Conservation (phyloP, 2,329 filamentous ascomycete genomes). For the Stenocarpella maydis region DNA sequence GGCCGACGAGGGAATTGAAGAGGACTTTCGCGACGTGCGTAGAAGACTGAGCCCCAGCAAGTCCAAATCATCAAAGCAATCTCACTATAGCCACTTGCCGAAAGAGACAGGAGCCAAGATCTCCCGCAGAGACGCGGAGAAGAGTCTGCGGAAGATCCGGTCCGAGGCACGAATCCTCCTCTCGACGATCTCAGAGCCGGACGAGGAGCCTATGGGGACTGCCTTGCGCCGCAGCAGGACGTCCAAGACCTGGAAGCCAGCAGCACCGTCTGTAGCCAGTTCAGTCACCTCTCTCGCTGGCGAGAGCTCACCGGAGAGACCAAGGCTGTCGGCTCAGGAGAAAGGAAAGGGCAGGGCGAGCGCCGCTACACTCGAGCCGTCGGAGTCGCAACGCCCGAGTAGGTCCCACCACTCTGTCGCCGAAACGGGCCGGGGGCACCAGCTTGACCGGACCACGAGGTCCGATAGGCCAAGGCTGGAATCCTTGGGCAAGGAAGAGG, state of each 20-base stretch:
- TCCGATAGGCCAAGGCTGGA: too few species aligned
- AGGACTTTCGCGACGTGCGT: background rate
- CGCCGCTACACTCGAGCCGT: background rate
- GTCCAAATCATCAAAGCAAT: background rate
- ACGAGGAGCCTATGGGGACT: constrained; percentile 3
- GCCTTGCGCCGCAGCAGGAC: background rate
- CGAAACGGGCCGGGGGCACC: background rate
- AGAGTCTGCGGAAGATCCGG: background rate
- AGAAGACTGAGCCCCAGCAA: constrained; percentile 3
- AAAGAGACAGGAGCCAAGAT: background rate
- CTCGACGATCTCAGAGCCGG: background rate
- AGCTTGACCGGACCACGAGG: background rate
- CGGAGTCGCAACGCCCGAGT: background rate
- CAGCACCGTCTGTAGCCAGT: background rate
- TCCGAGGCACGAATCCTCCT: constrained; percentile 6
- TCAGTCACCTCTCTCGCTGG: background rate
- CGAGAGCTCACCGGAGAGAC: background rate
- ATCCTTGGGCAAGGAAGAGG: background rate
- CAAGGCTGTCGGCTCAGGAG: background rate
- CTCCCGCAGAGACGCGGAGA: background rate
- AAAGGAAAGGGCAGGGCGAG: constrained; percentile 1
- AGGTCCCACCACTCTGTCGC: background rate
- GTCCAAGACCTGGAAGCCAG: background rate
- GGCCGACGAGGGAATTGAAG: background rate
- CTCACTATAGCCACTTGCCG: background rate